These are phyloP conservation scores for Chionographis japonica DNA, from an alignment of 106 monocot species.

Conservation along the genomic window DNA sequence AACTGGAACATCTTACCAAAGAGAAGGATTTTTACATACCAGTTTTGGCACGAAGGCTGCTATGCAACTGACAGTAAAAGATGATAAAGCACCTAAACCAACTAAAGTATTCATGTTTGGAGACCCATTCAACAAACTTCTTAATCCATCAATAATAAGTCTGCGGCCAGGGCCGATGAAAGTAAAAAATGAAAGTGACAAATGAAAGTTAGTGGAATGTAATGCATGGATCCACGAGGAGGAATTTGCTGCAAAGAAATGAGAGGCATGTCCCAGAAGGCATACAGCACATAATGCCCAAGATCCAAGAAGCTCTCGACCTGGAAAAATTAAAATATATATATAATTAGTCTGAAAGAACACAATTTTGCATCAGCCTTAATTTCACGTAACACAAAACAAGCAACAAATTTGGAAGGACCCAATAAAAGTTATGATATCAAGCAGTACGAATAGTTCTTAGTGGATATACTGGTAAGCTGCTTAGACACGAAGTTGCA, in stretches of 20 bases:
- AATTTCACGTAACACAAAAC: too few species aligned
- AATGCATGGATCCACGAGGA: conserved; percentile 76
- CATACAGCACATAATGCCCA: conserved; percentile 98
- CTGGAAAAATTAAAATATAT: conserved; percentile 23
- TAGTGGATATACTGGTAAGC: background rate
- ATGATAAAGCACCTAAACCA: conserved; percentile 95
- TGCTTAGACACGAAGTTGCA: conserved; percentile 4
- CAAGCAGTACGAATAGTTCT: background rate
- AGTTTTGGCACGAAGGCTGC: conserved; percentile 80
- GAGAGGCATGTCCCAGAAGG: conserved; percentile 78
- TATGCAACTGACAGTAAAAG: conserved; percentile 87
- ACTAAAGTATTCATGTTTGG: conserved; percentile 99
- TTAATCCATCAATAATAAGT: conserved; percentile 84
- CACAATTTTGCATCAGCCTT: too few species aligned
- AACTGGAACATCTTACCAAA: background rate
- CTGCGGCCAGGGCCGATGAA: conserved; percentile 86
- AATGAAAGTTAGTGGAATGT: conserved; percentile 80
- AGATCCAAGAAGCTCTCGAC: conserved; percentile 94
- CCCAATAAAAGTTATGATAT: background rate
- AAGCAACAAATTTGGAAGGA: conserved; percentile 3
- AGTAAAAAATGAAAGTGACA: conserved; percentile 85
- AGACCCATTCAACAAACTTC: conserved; percentile 64
- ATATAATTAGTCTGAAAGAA: background rate
- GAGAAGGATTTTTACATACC: conserved; percentile 37
- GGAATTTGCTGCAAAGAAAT: conserved; percentile 60